These are phyloP conservation scores for Anthracocystis panici-leucophaei DNA, from an alignment of 1,284 basidiomycete species.

Conservation along the genomic window DNA sequence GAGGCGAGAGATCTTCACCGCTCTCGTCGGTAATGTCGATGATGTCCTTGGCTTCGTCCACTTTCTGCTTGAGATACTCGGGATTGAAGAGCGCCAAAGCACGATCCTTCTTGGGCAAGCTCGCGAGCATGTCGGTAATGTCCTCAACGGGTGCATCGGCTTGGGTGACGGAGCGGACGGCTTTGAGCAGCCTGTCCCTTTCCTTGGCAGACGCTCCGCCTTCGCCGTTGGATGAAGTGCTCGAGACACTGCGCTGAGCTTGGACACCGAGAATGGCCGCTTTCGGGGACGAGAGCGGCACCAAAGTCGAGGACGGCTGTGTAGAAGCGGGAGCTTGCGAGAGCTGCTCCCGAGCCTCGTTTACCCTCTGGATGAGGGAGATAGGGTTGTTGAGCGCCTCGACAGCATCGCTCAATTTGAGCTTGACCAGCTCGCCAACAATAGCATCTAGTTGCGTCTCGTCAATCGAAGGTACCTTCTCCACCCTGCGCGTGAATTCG, in stretches of 20 bases:
- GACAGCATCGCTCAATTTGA: conserved; percentile 81
- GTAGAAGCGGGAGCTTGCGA: conserved; percentile 11
- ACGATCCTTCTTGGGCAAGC: conserved; percentile 85
- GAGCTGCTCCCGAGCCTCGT: conserved; percentile 46
- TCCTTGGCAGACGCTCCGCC: conserved; percentile 54
- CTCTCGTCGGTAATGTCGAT: conserved; percentile 70
- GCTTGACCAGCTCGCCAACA: conserved; percentile 77
- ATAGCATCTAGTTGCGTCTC: conserved; percentile 74
- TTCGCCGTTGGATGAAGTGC: conserved; percentile 37
- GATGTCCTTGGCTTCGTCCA: conserved; percentile 84
- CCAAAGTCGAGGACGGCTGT: background rate
- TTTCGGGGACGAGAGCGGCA: conserved; percentile 12
- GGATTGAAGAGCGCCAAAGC: conserved; percentile 89
- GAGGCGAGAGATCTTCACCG: conserved; percentile 24
- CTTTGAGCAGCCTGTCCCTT: conserved; percentile 79
- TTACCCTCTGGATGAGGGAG: conserved; percentile 77
- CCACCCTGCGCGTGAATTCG: conserved; percentile 81
- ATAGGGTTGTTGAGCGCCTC: conserved; percentile 78
- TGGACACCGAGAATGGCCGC: conserved; percentile 28
- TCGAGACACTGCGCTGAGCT: conserved; percentile 42
- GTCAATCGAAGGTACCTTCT: conserved; percentile 65
- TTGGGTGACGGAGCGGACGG: conserved; percentile 65
- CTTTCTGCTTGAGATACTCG: conserved; percentile 81
- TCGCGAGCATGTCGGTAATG: conserved; percentile 80
- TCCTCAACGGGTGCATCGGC: conserved; percentile 57